Evolutionary conservation across 352 stramenopile species (phyloP).

Genomic region (Phytopythium litorale): DNA sequence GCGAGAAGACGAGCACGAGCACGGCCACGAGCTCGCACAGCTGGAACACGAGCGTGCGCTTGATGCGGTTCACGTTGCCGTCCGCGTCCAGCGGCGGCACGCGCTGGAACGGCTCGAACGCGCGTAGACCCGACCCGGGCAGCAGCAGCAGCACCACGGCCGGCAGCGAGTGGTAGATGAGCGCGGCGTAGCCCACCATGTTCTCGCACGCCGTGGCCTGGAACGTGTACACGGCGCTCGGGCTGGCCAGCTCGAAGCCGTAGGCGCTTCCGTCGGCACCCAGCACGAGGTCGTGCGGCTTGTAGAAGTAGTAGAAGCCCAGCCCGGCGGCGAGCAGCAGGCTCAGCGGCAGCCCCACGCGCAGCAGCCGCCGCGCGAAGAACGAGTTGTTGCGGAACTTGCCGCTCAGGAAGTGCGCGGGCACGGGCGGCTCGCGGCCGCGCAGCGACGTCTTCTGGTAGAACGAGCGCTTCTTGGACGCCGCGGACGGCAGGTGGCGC

Average conservation of each 20-base stretch:
- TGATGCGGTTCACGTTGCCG: slow-evolving; percentile 61
- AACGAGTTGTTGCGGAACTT: slow-evolving; percentile 75
- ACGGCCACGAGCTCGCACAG: slow-evolving; percentile 65
- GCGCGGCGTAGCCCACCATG: slow-evolving; percentile 69
- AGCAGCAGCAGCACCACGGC: slow-evolving; percentile 62
- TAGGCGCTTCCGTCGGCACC: slow-evolving; percentile 22
- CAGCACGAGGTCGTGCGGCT: slow-evolving; percentile 39
- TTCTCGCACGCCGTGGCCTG: slow-evolving; percentile 68
- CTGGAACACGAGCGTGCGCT: slow-evolving; percentile 72
- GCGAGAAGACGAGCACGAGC: slow-evolving; percentile 46
- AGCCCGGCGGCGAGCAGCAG: slow-evolving; percentile 40
- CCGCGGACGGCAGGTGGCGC: slow-evolving; percentile 7
- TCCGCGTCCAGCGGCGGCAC: slow-evolving; percentile 14
- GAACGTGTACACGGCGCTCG: slow-evolving; percentile 58
- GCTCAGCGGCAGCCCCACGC: slow-evolving; percentile 33
- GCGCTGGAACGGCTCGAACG: slow-evolving; percentile 72
- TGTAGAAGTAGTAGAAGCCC: slow-evolving; percentile 73
- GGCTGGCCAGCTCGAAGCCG: slow-evolving; percentile 50
- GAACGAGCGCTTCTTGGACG: slow-evolving; percentile 56
- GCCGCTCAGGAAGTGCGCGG: slow-evolving; percentile 48
- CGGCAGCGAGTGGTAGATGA: slow-evolving; percentile 65
- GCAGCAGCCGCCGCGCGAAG: slow-evolving; percentile 62
- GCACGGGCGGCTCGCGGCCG: slow-evolving; percentile 50
- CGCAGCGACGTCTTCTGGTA: slow-evolving; percentile 34
- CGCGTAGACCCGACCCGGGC: slow-evolving; percentile 47